Base-by-base conservation (phyloP, 805 yeast genomes). In the Blastobotrys attinorum region DNA sequence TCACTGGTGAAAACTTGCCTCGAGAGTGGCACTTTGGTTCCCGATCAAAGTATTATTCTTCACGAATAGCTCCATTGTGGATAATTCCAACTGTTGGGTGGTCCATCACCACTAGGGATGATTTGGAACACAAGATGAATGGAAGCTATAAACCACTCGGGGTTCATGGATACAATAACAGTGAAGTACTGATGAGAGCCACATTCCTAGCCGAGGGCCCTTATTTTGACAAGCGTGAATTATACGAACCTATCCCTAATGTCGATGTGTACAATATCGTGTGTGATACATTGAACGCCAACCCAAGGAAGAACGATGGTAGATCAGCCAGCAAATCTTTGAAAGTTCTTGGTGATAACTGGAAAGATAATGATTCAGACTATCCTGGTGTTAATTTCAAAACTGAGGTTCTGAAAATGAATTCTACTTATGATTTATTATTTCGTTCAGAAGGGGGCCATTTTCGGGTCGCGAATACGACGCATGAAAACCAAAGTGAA, bases 31-130 rank as follows among this genome's bases (percentile, higher is more conserved):
- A 76, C 20, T 82, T 81, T 60, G 85, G 85, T 13, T 38, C 48
- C 15, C 25, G 39, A 4, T 66, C 66, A 13, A 50, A 55, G 15
- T 39, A 54, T 40, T 82, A 70, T 56, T 67, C 72, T 45, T 68
- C 76, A 38, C 70, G 96, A 47, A 66, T 87, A 17, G 94, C 96
- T 0, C 95, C 95, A 1, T 61, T 89, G 22, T 85, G 96, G 90
- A 59, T 89, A 3, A 67, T 89, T 2, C 96, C 96, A 0, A 74
- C 80, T 29, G 78, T 84, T 4, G 96, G 96, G 0, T 89, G 82
- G 64, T 72, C 83, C 0, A 61, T 88, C 13, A 73, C 85, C 1
- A 83, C 88, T 0, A 73, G 70, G 44, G 70, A 69, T 16, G 73
- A 73, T 46, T 75, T 77, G 73, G 70, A 71, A 20, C 7, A 25